Conservation (phyloP, 2,329 filamentous ascomycete genomes). For the Cordyceps farinosa region DNA sequence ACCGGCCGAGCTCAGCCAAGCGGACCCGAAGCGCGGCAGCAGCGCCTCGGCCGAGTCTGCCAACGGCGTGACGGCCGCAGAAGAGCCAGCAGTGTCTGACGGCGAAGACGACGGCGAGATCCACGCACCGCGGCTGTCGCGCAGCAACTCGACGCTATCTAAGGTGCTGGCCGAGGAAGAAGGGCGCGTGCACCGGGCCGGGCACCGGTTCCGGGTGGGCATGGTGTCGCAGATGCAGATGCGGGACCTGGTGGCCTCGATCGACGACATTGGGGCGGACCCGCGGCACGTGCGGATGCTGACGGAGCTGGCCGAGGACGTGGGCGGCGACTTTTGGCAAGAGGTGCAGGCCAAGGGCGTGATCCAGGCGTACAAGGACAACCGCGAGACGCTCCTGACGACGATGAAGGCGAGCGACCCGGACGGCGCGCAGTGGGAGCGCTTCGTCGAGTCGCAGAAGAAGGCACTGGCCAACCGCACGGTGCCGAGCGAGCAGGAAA, state of each 20-base stretch:
- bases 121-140: conserved; percentile 42
- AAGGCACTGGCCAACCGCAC: conserved; percentile 54
- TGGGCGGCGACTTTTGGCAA: conserved; percentile 57
- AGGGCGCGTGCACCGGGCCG: conserved; percentile 52
- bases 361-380: conserved; percentile 58
- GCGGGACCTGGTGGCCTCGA: conserved; percentile 43
- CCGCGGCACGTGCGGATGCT: conserved; percentile 52
- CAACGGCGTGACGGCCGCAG: conserved; percentile 24
- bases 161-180: conserved; percentile 55
- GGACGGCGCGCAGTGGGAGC: conserved; percentile 53
- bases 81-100: conserved; percentile 43
- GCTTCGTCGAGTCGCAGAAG: conserved; percentile 59
- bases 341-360: conserved; percentile 56
- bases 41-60: conserved; percentile 3
- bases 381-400: conserved; percentile 48
- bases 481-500: conserved; percentile 28
- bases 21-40: conserved; percentile 2
- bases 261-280: conserved; percentile 49
- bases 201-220: conserved; percentile 53
- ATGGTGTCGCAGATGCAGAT: conserved; percentile 50
- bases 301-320: conserved; percentile 58
- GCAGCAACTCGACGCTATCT: conserved; percentile 52
- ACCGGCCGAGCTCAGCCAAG: conserved; percentile 12
- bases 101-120: conserved; percentile 48
- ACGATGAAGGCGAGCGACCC: conserved; percentile 59